A percentile compares a stretch with the other conserved stretches of the same genome.
These are phyloP conservation scores for Ascochyta clinopodiicola DNA, from an alignment of 2,329 filamentous ascomycete species.

Conservation along the genomic window DNA sequence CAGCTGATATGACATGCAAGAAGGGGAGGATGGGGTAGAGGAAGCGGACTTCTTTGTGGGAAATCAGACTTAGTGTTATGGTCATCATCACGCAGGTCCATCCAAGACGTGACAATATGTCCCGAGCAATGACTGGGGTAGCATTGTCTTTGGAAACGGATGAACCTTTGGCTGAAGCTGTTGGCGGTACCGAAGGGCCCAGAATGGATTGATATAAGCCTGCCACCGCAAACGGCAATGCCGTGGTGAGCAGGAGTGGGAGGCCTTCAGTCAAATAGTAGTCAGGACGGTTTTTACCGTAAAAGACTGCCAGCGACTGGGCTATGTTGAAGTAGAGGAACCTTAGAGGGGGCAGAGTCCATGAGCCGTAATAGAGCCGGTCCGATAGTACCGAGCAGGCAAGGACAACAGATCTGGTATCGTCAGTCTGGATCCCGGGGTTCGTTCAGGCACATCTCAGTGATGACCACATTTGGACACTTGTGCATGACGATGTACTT, in stretches of 20 bases:
- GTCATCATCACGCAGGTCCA: constrained; percentile 64
- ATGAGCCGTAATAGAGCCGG: constrained; percentile 78
- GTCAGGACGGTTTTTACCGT: constrained; percentile 87
- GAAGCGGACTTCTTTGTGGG: constrained; percentile 97
- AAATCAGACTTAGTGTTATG: constrained; percentile 74
- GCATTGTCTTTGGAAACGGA: not conserved
- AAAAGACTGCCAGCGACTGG: constrained; percentile 88
- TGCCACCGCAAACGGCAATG: constrained; percentile 74
- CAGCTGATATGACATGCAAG: constrained; percentile 81
- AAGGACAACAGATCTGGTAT: constrained; percentile 62
- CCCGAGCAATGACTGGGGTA: constrained; percentile 7
- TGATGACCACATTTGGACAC: not conserved
- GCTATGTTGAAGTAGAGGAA: constrained; percentile 92
- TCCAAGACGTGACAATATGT: constrained; percentile 37
- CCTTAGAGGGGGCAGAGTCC: constrained; percentile 86
- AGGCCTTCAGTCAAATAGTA: constrained; percentile 93
- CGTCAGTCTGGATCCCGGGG: constrained; percentile 24
- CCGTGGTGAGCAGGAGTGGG: constrained; percentile 83
- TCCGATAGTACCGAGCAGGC: constrained; percentile 72
- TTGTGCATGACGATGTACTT: constrained; percentile 30
- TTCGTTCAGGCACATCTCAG: not conserved
- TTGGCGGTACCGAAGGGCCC: not conserved
- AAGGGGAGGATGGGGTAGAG: constrained; percentile 89
- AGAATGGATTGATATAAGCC: constrained; percentile 63
- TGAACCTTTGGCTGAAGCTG: not conserved